Evolutionary conservation across 345 rosid species (phyloP), one percentile per base, ranked within the genome.

Genomic region (Citrus sinensis): DNA sequence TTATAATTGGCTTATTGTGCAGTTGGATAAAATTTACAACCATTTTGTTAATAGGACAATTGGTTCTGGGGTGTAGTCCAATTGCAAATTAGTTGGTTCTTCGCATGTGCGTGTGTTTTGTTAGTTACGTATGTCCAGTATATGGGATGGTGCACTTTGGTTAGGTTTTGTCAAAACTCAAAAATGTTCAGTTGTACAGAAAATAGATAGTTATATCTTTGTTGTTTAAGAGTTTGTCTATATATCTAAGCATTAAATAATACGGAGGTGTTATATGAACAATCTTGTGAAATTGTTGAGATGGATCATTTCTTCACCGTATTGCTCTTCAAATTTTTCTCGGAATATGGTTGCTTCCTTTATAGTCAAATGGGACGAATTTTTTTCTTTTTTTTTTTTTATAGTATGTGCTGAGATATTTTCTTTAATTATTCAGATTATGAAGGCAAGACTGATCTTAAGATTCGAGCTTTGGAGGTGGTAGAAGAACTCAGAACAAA

Each of bases 391-490:
- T 7, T 1, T 3, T 3, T 29, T 64, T 16, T 62, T 25, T 0
- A 32, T 51, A 17, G 56, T 51, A 30, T 20, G 0, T 7, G 75
- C 67, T 69, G 68, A 67, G 17, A 54, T 55, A n/a, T 14, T 35
- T 78, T 46, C 49, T 46, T 66, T 37, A 68, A 65, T 64, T 75
- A 75, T 72, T 56, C 86, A 97, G 98, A 97, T 87, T 88, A 87
- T 67, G 98, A 97, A 87, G 99, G 98, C 74, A 97, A 93, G 87
- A 90, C 92, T 9, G 99, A 97, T 87, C 82, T 85, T 76, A 97
- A 93, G 88, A 97, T 94, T 75, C 97, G 95, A 86, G 88, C 92
- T 74, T 78, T 93, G 70, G 99, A 97, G 85, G 91, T 90, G 58
- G 93, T 94, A 61, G 98, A 97, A 84, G 98, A 93, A 84, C 89